Evolutionary conservation across 108 stramenopile genomes (phyloP).

Genomic region (Conticribra weissflogii): DNA sequence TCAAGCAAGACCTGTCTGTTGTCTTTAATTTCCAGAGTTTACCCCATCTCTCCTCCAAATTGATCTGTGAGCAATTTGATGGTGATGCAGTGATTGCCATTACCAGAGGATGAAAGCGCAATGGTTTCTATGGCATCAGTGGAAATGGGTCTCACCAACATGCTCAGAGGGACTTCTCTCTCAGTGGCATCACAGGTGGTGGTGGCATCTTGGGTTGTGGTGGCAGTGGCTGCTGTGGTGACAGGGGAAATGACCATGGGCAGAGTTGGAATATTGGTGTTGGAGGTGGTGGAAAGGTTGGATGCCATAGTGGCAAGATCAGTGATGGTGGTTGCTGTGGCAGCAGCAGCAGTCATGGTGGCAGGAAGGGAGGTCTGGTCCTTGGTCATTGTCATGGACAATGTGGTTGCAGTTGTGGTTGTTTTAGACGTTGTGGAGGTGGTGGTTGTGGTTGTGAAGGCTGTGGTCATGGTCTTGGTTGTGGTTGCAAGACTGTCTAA

Average conservation of each 20-base stretch:
- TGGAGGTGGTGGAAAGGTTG: too few relatives aligned
- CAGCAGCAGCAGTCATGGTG: background rate
- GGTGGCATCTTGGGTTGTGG: background rate
- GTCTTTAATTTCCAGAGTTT: background rate
- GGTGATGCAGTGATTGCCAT: slow-evolving; percentile 18
- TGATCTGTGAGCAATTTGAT: slow-evolving; percentile 28
- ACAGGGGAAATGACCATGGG: background rate
- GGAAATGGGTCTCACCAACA: background rate
- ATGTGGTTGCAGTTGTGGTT: background rate
- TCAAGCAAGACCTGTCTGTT: background rate
- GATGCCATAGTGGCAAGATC: background rate
- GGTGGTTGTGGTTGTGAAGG: too few relatives aligned
- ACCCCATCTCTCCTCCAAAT: slow-evolving; percentile 28
- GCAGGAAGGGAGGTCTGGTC: background rate
- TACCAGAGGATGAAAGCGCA: background rate
- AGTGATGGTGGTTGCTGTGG: background rate
- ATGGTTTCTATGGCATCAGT: background rate
- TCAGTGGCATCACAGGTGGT: background rate
- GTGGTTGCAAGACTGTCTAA: too few relatives aligned
- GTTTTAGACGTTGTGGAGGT: background rate
- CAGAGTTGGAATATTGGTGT: too few relatives aligned
- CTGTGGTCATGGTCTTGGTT: too few relatives aligned
- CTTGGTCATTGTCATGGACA: background rate
- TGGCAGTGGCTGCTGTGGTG: background rate
- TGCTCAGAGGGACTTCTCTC: background rate